Evolutionary conservation across 2,329 filamentous ascomycete genomes (phyloP), one percentile per base, ranked within the genome.

Genomic region (Diaporthe sp.): DNA sequence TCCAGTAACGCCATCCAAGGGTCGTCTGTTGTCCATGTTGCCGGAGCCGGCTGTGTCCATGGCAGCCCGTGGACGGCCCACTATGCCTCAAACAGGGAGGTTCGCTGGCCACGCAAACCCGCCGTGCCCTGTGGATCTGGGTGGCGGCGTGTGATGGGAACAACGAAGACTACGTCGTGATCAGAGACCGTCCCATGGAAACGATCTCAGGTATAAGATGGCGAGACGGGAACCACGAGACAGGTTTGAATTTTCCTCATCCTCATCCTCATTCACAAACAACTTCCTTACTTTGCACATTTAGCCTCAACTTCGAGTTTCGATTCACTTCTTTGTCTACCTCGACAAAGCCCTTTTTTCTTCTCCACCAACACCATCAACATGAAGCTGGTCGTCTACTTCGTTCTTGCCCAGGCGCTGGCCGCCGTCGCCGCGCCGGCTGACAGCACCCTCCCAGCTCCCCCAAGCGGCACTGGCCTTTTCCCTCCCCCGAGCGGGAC

Each of bases 351-450:
- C 44, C 55, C 39, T 5, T 72, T 71, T 65, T 46, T 31, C 31
- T 46, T 44, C 13, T 31, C 42, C 68, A 46, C n/a, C 53, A 51
- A 67, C 25, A 67, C 4, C 31, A 60, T 49, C 53, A 72, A 49
- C 37, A 72, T 72, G 70, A 72, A 72, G 70, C 53, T 72, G 55
- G 42, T 49, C 28, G 70, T 49, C 25, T 44, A 44, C 57, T 44
- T 72, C 37, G 28, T 72, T 49, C 70, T 72, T n/a, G 42, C 55
- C 51, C 53, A 60, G 55, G 70, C 70, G 55, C 70, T 72, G 70
- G 70, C 70, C 70, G 70, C 53, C 70, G 53, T 58, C 39, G 70
- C 70, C 51, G 53, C 53, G 70, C 70, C 70, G 22, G 70, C 53
- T 44, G 39, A 44, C 28, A 60, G 44, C 19, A 17, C 42, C 25